Percentiles rank a stretch among this genome's conserved stretches.
Evolutionary conservation across 192 early-diverging fungal species (phyloP).

Genomic region (Coemansia sp.): DNA sequence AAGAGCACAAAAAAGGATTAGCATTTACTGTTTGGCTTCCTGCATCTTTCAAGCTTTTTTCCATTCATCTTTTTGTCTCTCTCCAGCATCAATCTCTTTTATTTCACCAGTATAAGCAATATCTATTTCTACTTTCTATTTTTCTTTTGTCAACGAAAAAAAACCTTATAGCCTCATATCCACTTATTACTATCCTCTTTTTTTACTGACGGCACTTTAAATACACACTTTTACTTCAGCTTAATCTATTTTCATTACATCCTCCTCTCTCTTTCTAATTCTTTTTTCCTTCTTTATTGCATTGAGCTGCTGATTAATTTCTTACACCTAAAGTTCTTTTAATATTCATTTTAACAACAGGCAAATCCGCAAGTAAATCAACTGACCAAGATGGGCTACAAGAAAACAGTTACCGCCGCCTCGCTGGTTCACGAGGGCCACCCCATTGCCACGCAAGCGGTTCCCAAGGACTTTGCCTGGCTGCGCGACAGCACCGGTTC

Average conservation of each 20-base stretch:
- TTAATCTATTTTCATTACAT: not conserved
- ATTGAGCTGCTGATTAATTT: not conserved
- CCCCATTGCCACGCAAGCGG: constrained; percentile 48
- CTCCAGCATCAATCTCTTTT: not conserved
- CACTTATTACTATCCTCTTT: not conserved
- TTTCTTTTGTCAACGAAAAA: no score
- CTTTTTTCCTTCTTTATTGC: constrained; percentile 1
- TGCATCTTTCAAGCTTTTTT: not conserved
- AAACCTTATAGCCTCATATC: not conserved
- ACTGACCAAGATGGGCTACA: constrained; percentile 35
- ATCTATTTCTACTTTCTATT: no score
- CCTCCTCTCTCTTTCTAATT: constrained; percentile 5
- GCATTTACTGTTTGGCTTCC: not conserved
- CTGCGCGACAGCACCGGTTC: constrained; percentile 71
- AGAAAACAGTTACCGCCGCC: constrained; percentile 50
- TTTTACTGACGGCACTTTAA: not conserved
- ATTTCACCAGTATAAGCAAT: no score
- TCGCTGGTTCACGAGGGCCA: constrained; percentile 51
- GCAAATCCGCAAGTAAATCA: not conserved
- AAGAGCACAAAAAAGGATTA: not conserved
- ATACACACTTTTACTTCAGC: not conserved
- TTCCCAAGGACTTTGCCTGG: constrained; percentile 68
- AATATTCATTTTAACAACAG: not conserved
- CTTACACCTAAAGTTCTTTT: not conserved
- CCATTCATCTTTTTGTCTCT: not conserved